Percentiles rank a stretch among this genome's conserved stretches.
Conservation (phyloP, 23 red algal species). For the Gracilaria domingensis region DNA sequence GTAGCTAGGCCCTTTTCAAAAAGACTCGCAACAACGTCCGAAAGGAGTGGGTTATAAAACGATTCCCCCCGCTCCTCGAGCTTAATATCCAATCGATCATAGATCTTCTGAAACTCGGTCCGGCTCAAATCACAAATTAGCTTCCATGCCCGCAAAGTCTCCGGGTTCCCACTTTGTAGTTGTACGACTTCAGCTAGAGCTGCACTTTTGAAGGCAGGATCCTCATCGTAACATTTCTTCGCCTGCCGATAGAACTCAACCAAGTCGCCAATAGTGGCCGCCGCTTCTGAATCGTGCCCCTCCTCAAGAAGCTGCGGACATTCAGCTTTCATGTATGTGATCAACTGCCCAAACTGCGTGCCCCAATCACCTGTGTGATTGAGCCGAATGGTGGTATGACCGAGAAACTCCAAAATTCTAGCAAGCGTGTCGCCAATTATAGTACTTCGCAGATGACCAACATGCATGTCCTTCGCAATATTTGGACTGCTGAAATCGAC, state of each 20-base stretch:
- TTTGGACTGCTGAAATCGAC: constrained; percentile 99
- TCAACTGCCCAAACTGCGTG: constrained; percentile 99
- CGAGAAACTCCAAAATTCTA: constrained; percentile 96
- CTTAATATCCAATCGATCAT: constrained; percentile 88
- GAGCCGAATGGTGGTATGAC: constrained; percentile 90
- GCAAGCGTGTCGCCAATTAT: constrained; percentile 97
- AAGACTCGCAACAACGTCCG: constrained; percentile 68
- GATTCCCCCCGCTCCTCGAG: constrained; percentile 91
- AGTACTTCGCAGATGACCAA: constrained; percentile 97
- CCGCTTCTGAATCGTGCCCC: constrained; percentile 43
- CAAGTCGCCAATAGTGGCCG: constrained; percentile 88
- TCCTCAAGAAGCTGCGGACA: constrained; percentile 76
- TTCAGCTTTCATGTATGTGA: constrained; percentile 86
- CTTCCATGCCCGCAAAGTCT: constrained; percentile 87
- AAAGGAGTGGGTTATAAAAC: constrained; percentile 96
- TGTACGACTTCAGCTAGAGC: constrained; percentile 90
- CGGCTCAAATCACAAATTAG: constrained; percentile 89
- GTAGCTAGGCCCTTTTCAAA: constrained; percentile 79
- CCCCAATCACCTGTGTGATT: constrained; percentile 99
- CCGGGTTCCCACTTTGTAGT: constrained; percentile 90
- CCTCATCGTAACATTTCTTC: constrained; percentile 91
- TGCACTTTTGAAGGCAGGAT: constrained; percentile 87
- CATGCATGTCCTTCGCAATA: constrained; percentile 99
- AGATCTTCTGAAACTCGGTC: constrained; percentile 96
- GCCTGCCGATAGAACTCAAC: constrained; percentile 96